Evolutionary conservation across 208 protist species (phyloP).

Genomic region (Vickermania spadyakhi): DNA sequence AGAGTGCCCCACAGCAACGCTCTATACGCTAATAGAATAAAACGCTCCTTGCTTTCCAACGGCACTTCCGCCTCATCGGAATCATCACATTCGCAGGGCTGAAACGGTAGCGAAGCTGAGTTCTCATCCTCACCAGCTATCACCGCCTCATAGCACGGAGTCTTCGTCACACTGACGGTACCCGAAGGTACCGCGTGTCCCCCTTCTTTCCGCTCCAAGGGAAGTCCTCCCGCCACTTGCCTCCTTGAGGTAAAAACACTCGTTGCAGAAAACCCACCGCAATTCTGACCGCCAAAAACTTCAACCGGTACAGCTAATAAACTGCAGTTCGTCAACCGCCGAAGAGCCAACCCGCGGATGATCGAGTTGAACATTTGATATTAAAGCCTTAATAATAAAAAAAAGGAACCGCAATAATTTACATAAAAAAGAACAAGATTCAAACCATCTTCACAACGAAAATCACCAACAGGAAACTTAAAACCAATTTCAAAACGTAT

Average conservation of each 20-base stretch:
- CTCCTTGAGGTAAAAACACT: no score
- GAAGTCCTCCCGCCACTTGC: not conserved
- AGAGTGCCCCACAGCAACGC: conserved; percentile 62
- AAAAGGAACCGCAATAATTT: not conserved
- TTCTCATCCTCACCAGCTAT: not conserved
- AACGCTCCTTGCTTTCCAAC: conserved; percentile 5
- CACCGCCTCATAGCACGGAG: not conserved
- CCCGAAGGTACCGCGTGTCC: not conserved
- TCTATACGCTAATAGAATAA: conserved; percentile 48
- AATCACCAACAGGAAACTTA: not conserved
- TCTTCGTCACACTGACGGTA: not conserved
- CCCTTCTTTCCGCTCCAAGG: not conserved
- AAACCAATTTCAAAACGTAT: not conserved
- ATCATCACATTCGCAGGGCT: conserved; percentile 13
- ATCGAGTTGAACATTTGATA: not conserved
- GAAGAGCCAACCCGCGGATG: not conserved
- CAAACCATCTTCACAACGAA: not conserved
- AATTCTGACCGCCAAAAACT: no score
- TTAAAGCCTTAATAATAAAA: not conserved
- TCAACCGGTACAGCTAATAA: no score
- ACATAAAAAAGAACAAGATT: not conserved
- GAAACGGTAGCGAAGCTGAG: conserved; percentile 2
- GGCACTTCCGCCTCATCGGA: not conserved
- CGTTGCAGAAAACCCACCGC: no score
- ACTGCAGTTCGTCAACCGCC: no score